Evolutionary conservation across 805 yeast species (phyloP).

Genomic region (Wickerhamomyces kurtzmanii): DNA sequence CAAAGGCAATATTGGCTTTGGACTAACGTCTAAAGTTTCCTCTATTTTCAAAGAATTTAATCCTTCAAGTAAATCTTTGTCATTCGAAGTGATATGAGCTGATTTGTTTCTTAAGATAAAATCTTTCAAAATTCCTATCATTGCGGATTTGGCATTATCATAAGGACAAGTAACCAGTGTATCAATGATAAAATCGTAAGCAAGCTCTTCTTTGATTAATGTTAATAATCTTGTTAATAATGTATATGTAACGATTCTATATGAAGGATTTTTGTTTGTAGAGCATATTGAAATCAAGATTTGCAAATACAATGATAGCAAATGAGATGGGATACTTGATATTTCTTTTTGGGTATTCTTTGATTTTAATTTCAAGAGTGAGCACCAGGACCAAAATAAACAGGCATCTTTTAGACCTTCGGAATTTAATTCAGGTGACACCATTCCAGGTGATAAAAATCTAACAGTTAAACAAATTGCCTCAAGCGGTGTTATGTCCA

Average conservation of each 20-base stretch:
- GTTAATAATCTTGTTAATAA: conserved; percentile 56
- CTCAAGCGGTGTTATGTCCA: conserved; percentile 11
- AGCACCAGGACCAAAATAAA: conserved; percentile 27
- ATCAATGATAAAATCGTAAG: conserved; percentile 55
- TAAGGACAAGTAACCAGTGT: conserved; percentile 59
- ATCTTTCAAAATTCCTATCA: conserved; percentile 63
- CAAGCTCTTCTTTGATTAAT: conserved; percentile 39
- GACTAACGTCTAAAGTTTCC: neutral
- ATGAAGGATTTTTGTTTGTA: conserved; percentile 23
- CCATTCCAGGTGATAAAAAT: conserved; percentile 28
- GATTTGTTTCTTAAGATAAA: conserved; percentile 31
- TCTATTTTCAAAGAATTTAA: neutral
- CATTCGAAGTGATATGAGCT: conserved; percentile 2
- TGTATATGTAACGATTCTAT: conserved; percentile 40
- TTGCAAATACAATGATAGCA: conserved; percentile 29
- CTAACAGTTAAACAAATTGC: conserved; percentile 32
- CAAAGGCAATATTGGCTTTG: conserved; percentile 28
- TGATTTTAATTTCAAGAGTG: conserved; percentile 15
- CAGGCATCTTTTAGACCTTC: conserved; percentile 17
- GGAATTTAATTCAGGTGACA: conserved; percentile 13
- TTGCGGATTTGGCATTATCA: conserved; percentile 46
- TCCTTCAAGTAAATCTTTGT: conserved; percentile 4
- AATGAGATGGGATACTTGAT: conserved; percentile 18
- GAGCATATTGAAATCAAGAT: conserved; percentile 27
- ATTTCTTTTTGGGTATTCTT: conserved; percentile 10